Evolutionary conservation across 306 rosid genomes (phyloP).

Genomic region (Pyrus pyrifolia): DNA sequence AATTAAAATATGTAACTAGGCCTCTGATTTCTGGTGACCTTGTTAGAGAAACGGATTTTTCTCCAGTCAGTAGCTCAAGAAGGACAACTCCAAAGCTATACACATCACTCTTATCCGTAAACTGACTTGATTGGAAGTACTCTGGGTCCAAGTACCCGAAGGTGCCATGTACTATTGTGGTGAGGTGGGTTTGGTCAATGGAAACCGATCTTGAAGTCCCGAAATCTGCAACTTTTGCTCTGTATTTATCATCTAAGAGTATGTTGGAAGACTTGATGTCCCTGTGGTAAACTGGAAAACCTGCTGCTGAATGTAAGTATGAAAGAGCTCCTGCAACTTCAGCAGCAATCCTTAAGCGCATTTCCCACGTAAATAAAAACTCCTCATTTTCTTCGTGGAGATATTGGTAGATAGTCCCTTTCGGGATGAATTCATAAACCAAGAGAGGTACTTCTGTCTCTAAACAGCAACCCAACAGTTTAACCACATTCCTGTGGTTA

Average conservation of each 20-base stretch:
- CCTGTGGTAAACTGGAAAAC: conserved; percentile 15
- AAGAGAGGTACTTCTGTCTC: conserved; percentile 8
- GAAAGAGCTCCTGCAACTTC: conserved; percentile 8
- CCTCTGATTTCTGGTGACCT: conserved; percentile 3
- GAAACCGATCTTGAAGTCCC: conserved; percentile 18
- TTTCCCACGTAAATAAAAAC: background rate
- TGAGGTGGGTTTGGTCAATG: conserved; percentile 21
- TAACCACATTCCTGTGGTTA: conserved; percentile 11
- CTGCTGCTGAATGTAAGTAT: conserved; percentile 12
- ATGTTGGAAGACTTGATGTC: conserved; percentile 21
- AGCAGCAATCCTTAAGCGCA: background rate
- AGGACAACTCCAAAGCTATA: conserved; percentile 22
- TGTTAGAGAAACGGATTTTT: background rate
- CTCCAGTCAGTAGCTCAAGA: conserved; percentile 19
- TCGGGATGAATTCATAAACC: conserved; percentile 11
- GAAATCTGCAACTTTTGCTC: conserved; percentile 24
- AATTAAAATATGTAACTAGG: background rate
- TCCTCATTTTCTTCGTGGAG: background rate
- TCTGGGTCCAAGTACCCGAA: conserved; percentile 28
- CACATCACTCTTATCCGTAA: conserved; percentile 21
- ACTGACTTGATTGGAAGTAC: conserved; percentile 15
- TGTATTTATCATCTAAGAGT: conserved; percentile 16
- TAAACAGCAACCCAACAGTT: conserved; percentile 4
- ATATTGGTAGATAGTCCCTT: background rate
- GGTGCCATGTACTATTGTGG: conserved; percentile 14